These are phyloP conservation scores for Xanthoconium stramineum DNA, from an alignment of 768 basidiomycete species.

Conservation along the genomic window DNA sequence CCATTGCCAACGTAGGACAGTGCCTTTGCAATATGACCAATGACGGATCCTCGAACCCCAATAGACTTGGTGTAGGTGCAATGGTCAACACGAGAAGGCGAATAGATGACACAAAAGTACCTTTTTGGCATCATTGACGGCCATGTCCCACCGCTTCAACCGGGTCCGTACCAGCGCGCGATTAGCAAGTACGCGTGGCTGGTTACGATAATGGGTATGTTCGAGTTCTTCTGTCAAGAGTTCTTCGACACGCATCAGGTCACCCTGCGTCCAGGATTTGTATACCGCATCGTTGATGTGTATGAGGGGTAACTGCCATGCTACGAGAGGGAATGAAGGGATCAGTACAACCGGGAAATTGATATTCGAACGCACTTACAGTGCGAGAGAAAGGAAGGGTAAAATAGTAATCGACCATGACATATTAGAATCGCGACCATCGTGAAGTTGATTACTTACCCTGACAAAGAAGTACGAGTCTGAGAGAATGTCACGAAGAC, in stretches of 20 bases:
- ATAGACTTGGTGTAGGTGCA: neutral
- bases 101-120: neutral
- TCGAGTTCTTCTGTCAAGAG: constrained; percentile 1
- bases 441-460: neutral
- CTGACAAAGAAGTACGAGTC: neutral
- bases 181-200: neutral
- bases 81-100: neutral
- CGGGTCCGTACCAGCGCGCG: neutral
- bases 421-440: neutral
- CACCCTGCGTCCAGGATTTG: neutral
- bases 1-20: neutral
- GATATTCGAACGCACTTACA: neutral
- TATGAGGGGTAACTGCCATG: neutral
- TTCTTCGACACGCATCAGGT: neutral
- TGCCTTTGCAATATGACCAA: neutral
- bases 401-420: neutral
- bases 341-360: neutral
- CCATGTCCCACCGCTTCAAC: neutral
- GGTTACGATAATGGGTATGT: neutral
- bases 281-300: neutral
- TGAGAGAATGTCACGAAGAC: neutral
- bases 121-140: constrained; percentile 2
- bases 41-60: neutral
- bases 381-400: neutral
- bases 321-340: neutral